phyloP scores from a whole-genome alignment of 2,329 filamentous ascomycete species.

The Akanthomyces dipterigenus region DNA sequence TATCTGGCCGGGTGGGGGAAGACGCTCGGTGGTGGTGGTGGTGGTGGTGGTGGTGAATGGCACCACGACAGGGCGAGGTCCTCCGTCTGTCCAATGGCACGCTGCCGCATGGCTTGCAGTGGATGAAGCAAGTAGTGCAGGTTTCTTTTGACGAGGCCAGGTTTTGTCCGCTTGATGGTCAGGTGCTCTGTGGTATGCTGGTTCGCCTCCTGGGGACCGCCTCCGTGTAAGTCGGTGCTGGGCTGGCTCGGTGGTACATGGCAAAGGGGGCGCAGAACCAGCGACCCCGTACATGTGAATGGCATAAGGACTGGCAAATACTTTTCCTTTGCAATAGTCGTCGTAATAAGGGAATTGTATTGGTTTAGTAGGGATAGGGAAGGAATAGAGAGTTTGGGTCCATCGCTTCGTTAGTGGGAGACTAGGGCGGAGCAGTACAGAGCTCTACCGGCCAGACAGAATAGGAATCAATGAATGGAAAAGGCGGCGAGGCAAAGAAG shows the following conservation, averaged over 20 bases:
- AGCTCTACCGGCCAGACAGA: background rate
- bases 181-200: background rate
- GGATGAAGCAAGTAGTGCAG: background rate
- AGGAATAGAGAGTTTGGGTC: background rate
- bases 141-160: background rate
- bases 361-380: background rate
- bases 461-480: background rate
- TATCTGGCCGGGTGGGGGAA: slow-evolving; percentile 7
- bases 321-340: background rate
- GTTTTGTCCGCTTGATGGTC: background rate
- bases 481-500: no score
- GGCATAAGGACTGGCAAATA: background rate
- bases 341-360: no score
- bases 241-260: background rate
- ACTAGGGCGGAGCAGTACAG: background rate
- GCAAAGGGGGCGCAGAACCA: background rate
- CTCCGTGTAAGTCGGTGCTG: background rate
- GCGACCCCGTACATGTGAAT: background rate
- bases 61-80: background rate
- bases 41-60: background rate
- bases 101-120: background rate
- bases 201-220: background rate
- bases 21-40: no score
- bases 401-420: background rate
- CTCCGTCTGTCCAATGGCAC: background rate